Base-by-base conservation (phyloP, 176 grass and related monocot species). In the Oropetium thomaeum region DNA sequence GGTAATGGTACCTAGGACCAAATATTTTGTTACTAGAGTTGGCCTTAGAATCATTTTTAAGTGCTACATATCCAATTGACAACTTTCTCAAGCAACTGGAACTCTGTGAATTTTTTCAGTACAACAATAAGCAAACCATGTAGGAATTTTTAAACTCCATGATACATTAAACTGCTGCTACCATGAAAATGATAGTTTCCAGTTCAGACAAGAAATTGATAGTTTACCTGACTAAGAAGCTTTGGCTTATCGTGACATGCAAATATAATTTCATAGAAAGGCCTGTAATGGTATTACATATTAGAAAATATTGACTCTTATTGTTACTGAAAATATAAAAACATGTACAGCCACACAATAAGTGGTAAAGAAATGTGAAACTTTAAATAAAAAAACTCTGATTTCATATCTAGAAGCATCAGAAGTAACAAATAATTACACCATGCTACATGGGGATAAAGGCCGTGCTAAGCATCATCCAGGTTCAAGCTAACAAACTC, bases 171-270 rank as follows among this genome's bases (percentile, higher is more conserved):
- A 51, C 78, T 75, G 38, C 5, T 58, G 54, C 29, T 75, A 70
- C 8, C 33, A 54, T 57, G 58, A 3, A 66, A 85, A 66, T 25
- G 34, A 15, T 42, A 66, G 19, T 82, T 59, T 72, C 48, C 67
- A 72, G 23, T 20, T 67, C 49, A 79, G 38, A 77, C 12, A 87
- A 87, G 30, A 70, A 81, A 66, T 57, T 75, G 49, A 45, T 62
- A 22, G 12, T 79, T 76, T 92, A 92, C 89, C 89, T 84, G 82
- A 67, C 89, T 92, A 69, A 92, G 85, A 85, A 85, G 85, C 85
- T 92, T 92, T 70, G 89, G 89, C 74, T 85, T 92, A 78, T 92
- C 89, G n/a, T 82, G 78, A 66, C 84, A 88, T n/a, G 85, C 86
- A 92, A 92, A 92, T 73, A 87, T 85, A 81, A 92, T 85, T 85